phyloP scores from a whole-genome alignment of 345 rosid genomes.

The Bruguiera parviflora region DNA sequence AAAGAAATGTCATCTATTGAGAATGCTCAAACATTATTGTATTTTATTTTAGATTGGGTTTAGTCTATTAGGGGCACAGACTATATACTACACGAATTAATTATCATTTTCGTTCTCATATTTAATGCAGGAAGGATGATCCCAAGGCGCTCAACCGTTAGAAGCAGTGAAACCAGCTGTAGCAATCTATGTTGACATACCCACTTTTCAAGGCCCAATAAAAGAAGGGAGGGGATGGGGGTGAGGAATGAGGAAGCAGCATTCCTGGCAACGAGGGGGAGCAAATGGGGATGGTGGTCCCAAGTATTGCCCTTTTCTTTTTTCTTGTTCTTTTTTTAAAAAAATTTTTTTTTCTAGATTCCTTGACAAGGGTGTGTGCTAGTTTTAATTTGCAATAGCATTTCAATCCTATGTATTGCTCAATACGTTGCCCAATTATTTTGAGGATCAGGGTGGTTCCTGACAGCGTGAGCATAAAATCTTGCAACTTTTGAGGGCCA shows the following conservation, averaged over 20 bases:
- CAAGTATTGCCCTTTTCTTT: slow-evolving; percentile 20
- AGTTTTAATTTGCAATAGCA: too few relatives aligned
- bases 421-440: too few relatives aligned
- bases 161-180: not conserved
- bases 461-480: not conserved
- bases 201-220: not conserved
- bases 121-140: too few relatives aligned
- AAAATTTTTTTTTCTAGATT: not conserved
- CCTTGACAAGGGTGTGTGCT: too few relatives aligned
- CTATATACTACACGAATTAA: too few relatives aligned
- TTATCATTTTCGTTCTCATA: too few relatives aligned
- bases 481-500: not conserved
- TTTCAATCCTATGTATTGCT: too few relatives aligned
- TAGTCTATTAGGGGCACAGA: too few relatives aligned
- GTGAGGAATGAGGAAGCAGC: slow-evolving; percentile 2
- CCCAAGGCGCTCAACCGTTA: too few relatives aligned
- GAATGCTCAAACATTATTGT: too few relatives aligned
- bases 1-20: too few relatives aligned
- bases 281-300: slow-evolving; percentile 37
- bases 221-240: not conserved
- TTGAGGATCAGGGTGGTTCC: not conserved
- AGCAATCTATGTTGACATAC: not conserved
- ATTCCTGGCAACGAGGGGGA: slow-evolving; percentile 48
- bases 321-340: not conserved
- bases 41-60: too few relatives aligned